A percentile compares a stretch with the other conserved stretches of the same genome.
phyloP scores from a whole-genome alignment of 139 green algal species.

The Chlorella vulgaris region DNA sequence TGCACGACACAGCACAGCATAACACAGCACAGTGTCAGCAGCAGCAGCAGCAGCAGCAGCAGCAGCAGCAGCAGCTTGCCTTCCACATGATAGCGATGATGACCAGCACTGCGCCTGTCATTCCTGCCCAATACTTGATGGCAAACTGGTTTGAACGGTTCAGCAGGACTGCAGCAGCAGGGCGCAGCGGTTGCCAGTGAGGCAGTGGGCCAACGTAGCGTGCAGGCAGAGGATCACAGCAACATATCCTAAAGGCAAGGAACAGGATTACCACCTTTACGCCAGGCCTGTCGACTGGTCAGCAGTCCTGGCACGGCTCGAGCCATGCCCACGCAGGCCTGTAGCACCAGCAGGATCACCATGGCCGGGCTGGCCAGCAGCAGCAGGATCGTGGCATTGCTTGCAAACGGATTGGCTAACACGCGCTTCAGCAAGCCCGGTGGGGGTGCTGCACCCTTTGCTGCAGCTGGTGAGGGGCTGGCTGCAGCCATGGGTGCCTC shows the following conservation, averaged over 20 bases:
- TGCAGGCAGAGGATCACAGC: too few relatives aligned
- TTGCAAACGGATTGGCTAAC: not conserved
- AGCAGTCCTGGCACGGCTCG: not conserved
- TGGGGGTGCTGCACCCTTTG: not conserved
- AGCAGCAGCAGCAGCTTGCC: too few relatives aligned
- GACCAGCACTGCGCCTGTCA: constrained; percentile 7
- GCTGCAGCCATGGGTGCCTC: not conserved
- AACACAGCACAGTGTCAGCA: too few relatives aligned
- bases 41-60: too few relatives aligned
- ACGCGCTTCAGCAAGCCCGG: not conserved
- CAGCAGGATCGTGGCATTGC: not conserved
- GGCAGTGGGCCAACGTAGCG: too few relatives aligned
- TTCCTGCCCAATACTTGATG: constrained; percentile 31
- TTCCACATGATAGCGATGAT: constrained; percentile 38
- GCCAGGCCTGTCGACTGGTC: not conserved
- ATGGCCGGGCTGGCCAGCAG: not conserved
- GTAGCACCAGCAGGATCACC: too few relatives aligned
- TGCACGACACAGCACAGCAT: too few relatives aligned
- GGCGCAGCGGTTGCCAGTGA: too few relatives aligned
- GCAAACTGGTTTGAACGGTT: constrained; percentile 7
- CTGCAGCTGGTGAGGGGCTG: not conserved
- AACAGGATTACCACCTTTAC: not conserved
- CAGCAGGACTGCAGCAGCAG: not conserved
- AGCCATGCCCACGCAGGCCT: not conserved
- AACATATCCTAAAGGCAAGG: not conserved